A percentile compares a stretch with the other conserved stretches of the same genome.
Conservation (phyloP, 441 rosid species). For the Erodium texanum region DNA sequence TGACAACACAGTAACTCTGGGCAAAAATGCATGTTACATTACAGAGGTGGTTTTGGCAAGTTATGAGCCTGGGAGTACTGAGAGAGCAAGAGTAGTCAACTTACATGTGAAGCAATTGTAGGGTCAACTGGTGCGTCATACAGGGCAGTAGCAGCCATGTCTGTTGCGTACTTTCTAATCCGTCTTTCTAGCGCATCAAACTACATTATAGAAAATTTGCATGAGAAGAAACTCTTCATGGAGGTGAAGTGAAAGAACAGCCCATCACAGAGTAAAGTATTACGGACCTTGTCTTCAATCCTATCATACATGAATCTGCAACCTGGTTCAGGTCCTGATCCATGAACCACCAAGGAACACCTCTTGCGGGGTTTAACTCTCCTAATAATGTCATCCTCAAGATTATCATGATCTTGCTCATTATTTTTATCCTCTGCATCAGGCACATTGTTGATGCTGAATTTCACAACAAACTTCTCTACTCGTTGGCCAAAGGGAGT, state of each 20-base stretch:
- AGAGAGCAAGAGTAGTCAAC: constrained; percentile 13
- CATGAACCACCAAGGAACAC: constrained; percentile 55
- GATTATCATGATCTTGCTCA: constrained; percentile 27
- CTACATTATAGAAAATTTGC: constrained; percentile 25
- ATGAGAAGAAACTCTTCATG: constrained; percentile 18
- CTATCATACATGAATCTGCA: constrained; percentile 88
- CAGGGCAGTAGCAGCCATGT: constrained; percentile 49
- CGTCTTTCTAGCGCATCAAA: constrained; percentile 70
- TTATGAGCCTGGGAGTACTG: neutral
- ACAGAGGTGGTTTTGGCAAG: neutral
- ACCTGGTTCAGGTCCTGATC: constrained; percentile 62
- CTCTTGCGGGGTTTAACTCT: constrained; percentile 51
- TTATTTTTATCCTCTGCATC: constrained; percentile 30
- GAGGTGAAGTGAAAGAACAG: constrained; percentile 15
- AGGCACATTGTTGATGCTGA: constrained; percentile 41
- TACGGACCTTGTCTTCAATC: constrained; percentile 69
- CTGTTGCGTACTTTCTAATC: constrained; percentile 48
- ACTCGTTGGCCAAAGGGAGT: constrained; percentile 78
- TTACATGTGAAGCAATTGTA: constrained; percentile 85
- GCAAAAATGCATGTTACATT: neutral
- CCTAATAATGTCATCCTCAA: constrained; percentile 68
- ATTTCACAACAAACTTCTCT: constrained; percentile 61
- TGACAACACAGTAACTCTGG: neutral
- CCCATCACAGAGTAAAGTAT: constrained; percentile 14
- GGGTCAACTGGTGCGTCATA: constrained; percentile 78